Base-by-base conservation (phyloP, 371 early-diverging fungal genomes). In the Capillidium heterosporum region DNA sequence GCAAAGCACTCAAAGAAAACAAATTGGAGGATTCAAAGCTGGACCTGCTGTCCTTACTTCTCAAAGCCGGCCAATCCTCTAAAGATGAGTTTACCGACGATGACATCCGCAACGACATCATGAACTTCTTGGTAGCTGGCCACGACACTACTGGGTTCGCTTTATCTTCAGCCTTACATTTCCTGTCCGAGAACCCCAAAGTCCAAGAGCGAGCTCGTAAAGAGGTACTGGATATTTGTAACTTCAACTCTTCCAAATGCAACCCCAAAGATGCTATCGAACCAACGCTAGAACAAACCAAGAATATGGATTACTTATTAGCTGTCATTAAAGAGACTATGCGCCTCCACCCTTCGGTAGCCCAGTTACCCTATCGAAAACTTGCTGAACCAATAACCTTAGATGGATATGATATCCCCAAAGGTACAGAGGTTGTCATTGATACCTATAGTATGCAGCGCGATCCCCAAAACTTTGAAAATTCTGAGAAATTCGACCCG, bases 91-190 rank as follows among this genome's bases (percentile, higher is more conserved):
- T 31, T 26, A 31, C 46, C 19, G 47, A 56, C 17, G 19, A 44
- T 28, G 56, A 42, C 2, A 42, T 56, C 1, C 41, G 42, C 10
- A 27, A 49, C 17, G 31, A 49, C 19, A 31, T 49, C 3, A 49
- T 49, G 28, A 31, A n/a, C 15, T 46, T 56, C 24, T 40, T 56
- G 27, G n/a, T 56, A 41, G 44, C 56, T 19, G 66, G 68, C 15
- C 64, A 65, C 11, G 68, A 66, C 24, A 68, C 67, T 1, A 63
- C 68, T 28, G 60, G 68, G 29, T 66, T 63, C 54, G 61, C 65
- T 8, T 15, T 71, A 13, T 57, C 62, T n/a, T 57, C 59, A 26
- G 57, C 59, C 29, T 27, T 67, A 26, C 59, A 63, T 35, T 53
- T 28, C 48, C 48, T 68, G 19, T 60, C 62, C 28, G 29, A 41